Percentiles rank a stretch among this genome's conserved stretches.
phyloP scores from a whole-genome alignment of 1,284 basidiomycete species.

The Moesziomyces sp. region DNA sequence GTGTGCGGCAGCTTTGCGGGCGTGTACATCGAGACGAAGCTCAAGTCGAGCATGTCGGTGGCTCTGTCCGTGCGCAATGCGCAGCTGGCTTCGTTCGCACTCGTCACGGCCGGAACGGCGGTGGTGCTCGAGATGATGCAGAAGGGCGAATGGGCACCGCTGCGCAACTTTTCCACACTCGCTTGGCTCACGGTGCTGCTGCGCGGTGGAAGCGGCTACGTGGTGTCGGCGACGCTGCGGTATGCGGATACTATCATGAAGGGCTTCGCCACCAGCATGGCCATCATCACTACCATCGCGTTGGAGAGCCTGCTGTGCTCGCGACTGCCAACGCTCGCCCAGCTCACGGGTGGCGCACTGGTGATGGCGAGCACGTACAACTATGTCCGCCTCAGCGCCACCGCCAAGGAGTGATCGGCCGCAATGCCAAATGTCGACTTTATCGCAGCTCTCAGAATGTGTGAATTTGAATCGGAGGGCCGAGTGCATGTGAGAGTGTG shows the following conservation, averaged over 20 bases:
- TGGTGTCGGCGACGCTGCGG: slow-evolving; percentile 33
- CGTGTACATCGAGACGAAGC: slow-evolving; percentile 36
- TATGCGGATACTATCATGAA: slow-evolving; percentile 48
- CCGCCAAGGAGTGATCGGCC: slow-evolving; percentile 2
- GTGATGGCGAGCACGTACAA: slow-evolving; percentile 35
- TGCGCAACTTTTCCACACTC: slow-evolving; percentile 21
- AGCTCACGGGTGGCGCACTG: slow-evolving; percentile 24
- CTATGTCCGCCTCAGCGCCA: slow-evolving; percentile 14
- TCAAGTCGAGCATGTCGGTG: slow-evolving; percentile 41
- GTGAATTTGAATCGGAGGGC: no score
- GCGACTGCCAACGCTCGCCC: slow-evolving; percentile 8
- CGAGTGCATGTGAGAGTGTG: no score
- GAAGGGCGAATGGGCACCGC: slow-evolving; percentile 12
- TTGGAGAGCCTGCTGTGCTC: slow-evolving; percentile 24
- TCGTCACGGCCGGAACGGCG: slow-evolving; percentile 22
- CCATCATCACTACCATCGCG: slow-evolving; percentile 37
- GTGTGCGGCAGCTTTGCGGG: slow-evolving; percentile 40
- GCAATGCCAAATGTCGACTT: background rate
- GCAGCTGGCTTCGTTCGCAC: slow-evolving; percentile 28
- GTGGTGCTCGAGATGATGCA: slow-evolving; percentile 16
- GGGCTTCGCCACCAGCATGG: slow-evolving; percentile 40
- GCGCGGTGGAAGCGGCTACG: slow-evolving; percentile 27
- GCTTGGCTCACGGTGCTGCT: slow-evolving; percentile 37
- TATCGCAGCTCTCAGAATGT: no score
- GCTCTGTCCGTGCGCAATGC: slow-evolving; percentile 39